These are phyloP conservation scores for Trichoderma erinaceum DNA, from an alignment of 495 filamentous ascomycete species.

Conservation along the genomic window DNA sequence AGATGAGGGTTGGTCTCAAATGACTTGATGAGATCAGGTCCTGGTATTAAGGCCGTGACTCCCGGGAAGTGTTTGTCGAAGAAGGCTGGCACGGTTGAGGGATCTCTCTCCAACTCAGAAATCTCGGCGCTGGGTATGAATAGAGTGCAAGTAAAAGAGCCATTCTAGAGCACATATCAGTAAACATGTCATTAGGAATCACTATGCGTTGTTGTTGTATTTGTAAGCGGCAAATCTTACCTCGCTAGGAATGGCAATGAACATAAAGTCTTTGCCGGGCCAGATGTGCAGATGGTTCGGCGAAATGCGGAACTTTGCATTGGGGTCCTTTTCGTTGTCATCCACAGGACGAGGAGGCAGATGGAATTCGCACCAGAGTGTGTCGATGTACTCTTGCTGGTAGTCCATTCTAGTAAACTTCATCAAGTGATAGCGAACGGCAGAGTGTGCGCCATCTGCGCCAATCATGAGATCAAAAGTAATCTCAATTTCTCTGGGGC, in stretches of 20 bases:
- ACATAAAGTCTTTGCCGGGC: constrained; percentile 91
- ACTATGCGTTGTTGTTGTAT: not conserved
- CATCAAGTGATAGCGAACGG: constrained; percentile 87
- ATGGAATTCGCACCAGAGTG: constrained; percentile 93
- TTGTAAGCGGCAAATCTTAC: constrained; percentile 28
- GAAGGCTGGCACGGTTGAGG: constrained; percentile 53
- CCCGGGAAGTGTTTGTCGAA: constrained; percentile 80
- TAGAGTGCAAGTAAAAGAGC: constrained; percentile 90
- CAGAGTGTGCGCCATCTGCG: constrained; percentile 93
- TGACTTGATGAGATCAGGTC: constrained; percentile 58
- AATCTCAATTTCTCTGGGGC: constrained; percentile 56
- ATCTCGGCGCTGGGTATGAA: constrained; percentile 68
- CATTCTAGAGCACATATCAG: constrained; percentile 46
- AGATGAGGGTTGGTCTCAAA: constrained; percentile 79
- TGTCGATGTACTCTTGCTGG: constrained; percentile 92
- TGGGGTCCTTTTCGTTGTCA: constrained; percentile 29
- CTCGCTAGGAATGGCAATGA: constrained; percentile 86
- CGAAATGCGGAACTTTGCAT: constrained; percentile 66
- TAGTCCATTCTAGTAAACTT: constrained; percentile 85
- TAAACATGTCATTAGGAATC: constrained; percentile 2
- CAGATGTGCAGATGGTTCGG: constrained; percentile 96
- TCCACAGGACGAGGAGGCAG: constrained; percentile 46
- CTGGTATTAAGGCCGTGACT: constrained; percentile 73
- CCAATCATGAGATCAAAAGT: constrained; percentile 89
- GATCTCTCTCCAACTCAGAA: constrained; percentile 50